These are phyloP conservation scores for Neonectria punicea DNA, from an alignment of 2,329 filamentous ascomycete genomes.

Conservation along the genomic window DNA sequence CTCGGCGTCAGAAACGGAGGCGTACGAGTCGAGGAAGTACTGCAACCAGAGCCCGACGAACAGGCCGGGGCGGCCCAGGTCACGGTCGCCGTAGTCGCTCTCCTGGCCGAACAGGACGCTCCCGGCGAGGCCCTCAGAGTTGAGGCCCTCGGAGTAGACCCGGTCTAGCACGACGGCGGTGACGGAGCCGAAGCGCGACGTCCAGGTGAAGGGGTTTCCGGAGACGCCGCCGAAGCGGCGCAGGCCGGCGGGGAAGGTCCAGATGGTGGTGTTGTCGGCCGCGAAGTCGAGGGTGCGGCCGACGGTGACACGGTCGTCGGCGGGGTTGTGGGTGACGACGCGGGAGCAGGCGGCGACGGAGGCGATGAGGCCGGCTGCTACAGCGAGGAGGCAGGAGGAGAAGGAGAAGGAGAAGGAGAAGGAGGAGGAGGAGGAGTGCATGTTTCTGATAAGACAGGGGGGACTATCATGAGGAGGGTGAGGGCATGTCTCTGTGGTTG, in stretches of 20 bases:
- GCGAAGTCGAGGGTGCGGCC: slow-evolving; percentile 31
- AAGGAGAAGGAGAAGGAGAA: neutral
- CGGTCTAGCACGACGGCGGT: slow-evolving; percentile 29
- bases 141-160: slow-evolving; percentile 28
- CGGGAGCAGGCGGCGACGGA: slow-evolving; percentile 12
- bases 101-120: slow-evolving; percentile 37
- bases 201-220: slow-evolving; percentile 26
- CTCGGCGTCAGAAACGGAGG: slow-evolving; percentile 15
- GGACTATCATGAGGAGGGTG: neutral
- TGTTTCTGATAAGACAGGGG: neutral
- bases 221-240: slow-evolving; percentile 24
- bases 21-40: slow-evolving; percentile 33
- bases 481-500: neutral
- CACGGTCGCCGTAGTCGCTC: slow-evolving; percentile 30
- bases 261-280: slow-evolving; percentile 24
- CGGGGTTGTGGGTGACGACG: slow-evolving; percentile 16
- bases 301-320: slow-evolving; percentile 4
- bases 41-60: slow-evolving; percentile 31
- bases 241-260: slow-evolving; percentile 24
- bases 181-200: slow-evolving; percentile 24
- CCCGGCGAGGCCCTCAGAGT: slow-evolving; percentile 24
- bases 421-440: slow-evolving; percentile 4
- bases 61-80: slow-evolving; percentile 10
- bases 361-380: slow-evolving; percentile 8
- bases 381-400: neutral